Evolutionary conservation across 2,329 filamentous ascomycete genomes (phyloP).

Genomic region (Ascochyta pisi): DNA sequence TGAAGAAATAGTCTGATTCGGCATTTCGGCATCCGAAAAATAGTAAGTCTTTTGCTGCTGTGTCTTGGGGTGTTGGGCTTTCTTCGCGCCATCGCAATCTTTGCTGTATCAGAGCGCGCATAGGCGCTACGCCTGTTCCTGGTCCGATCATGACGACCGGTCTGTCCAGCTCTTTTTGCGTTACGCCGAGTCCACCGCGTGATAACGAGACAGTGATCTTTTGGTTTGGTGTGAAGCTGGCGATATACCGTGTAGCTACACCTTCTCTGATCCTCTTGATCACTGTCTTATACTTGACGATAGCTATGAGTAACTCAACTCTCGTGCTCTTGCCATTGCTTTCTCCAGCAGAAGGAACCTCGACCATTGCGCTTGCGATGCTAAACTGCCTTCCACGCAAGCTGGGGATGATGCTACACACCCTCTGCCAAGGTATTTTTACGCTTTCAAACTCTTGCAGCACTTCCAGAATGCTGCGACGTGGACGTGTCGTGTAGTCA

Average conservation of each 20-base stretch:
- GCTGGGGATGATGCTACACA: conserved; percentile 76
- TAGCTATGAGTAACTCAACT: conserved; percentile 79
- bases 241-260: conserved; percentile 87
- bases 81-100: conserved; percentile 57
- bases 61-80: not conserved
- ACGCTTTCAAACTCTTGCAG: conserved; percentile 88
- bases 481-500: conserved; percentile 91
- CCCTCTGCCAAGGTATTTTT: conserved; percentile 76
- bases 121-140: conserved; percentile 85
- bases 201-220: conserved; percentile 65
- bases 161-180: conserved; percentile 51
- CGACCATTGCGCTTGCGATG: conserved; percentile 75
- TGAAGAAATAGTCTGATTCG: conserved; percentile 80
- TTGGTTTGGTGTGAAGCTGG: conserved; percentile 65
- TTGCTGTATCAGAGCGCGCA: conserved; percentile 81
- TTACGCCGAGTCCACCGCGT: conserved; percentile 57
- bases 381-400: conserved; percentile 94
- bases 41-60: conserved; percentile 57
- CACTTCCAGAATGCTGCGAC: conserved; percentile 89
- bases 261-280: conserved; percentile 84
- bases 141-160: conserved; percentile 82
- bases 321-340: conserved; percentile 46
- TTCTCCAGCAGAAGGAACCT: not conserved
- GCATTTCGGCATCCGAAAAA: conserved; percentile 86
- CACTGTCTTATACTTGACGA: conserved; percentile 90